A percentile compares a stretch with the other conserved stretches of the same genome.
Evolutionary conservation across 441 rosid species (phyloP).

Genomic region (Bruguiera hainesii): DNA sequence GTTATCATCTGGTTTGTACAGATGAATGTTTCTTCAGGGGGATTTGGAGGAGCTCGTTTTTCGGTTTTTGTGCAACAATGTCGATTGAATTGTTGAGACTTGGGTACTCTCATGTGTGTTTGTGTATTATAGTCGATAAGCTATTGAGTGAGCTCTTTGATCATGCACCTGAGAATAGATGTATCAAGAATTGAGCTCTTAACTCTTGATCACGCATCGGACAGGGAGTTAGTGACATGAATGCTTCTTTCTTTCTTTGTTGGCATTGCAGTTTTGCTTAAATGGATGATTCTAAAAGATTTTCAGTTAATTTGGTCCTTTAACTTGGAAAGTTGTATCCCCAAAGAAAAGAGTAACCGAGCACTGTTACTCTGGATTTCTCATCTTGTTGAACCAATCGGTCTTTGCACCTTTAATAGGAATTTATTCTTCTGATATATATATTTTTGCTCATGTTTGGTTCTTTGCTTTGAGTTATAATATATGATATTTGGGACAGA

Average conservation of each 20-base stretch:
- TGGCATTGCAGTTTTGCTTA: conserved; percentile 2
- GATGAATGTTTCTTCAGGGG: conserved; percentile 8
- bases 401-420: neutral
- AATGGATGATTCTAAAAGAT: neutral
- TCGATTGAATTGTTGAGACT: neutral
- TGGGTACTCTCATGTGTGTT: conserved; percentile 1
- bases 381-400: neutral
- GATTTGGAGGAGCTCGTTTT: neutral
- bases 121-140: neutral
- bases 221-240: too few species aligned
- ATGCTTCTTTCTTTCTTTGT: too few species aligned
- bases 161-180: neutral
- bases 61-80: neutral
- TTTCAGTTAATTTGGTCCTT: neutral
- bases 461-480: conserved; percentile 3
- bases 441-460: conserved; percentile 1
- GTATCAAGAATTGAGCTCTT: too few species aligned
- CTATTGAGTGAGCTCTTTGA: neutral
- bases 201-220: too few species aligned
- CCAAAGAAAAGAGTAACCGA: neutral
- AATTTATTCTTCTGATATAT: neutral
- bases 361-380: neutral
- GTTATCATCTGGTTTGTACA: neutral
- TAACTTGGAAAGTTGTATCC: neutral
- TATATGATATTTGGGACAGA: conserved; percentile 2